Conservation (phyloP, 2,329 filamentous ascomycete genomes). For the Cercospora zeina region DNA sequence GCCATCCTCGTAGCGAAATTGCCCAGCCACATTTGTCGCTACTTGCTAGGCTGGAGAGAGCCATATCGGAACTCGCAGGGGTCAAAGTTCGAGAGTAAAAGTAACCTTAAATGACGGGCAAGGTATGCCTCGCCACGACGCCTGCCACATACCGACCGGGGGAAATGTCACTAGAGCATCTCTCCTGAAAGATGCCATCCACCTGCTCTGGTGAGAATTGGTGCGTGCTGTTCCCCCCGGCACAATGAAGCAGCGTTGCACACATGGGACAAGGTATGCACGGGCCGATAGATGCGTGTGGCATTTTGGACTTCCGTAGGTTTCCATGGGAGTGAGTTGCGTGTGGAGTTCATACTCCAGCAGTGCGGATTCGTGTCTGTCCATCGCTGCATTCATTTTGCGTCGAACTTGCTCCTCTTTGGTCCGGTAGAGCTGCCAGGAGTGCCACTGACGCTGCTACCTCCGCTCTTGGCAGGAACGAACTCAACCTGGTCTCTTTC, state of each 20-base stretch:
- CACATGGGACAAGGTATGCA: not conserved
- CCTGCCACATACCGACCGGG: not conserved
- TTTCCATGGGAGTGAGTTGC: not conserved
- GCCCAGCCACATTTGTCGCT: not conserved
- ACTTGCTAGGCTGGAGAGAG: not conserved
- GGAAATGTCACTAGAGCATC: not conserved
- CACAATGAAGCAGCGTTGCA: not conserved
- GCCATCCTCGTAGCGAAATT: constrained; percentile 13
- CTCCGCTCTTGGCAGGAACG: constrained; percentile 31
- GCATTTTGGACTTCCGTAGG: not conserved
- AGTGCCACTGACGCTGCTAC: constrained; percentile 14
- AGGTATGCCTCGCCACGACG: not conserved
- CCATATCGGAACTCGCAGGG: constrained; percentile 1
- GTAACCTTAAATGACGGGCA: constrained; percentile 11
- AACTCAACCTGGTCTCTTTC: constrained; percentile 38
- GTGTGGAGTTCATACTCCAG: not conserved
- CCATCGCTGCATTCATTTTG: not conserved
- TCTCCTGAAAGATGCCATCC: not conserved
- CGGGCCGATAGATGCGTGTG: not conserved
- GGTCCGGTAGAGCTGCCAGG: not conserved
- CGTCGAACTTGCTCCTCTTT: constrained; percentile 26
- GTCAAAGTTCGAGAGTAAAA: not conserved
- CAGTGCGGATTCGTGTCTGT: too few species aligned
- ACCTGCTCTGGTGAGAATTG: not conserved
- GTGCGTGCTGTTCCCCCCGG: not conserved